Percentiles rank a stretch among this genome's conserved stretches.
Evolutionary conservation across 257 asterid genomes (phyloP).

Genomic region (Prunella vulgaris): DNA sequence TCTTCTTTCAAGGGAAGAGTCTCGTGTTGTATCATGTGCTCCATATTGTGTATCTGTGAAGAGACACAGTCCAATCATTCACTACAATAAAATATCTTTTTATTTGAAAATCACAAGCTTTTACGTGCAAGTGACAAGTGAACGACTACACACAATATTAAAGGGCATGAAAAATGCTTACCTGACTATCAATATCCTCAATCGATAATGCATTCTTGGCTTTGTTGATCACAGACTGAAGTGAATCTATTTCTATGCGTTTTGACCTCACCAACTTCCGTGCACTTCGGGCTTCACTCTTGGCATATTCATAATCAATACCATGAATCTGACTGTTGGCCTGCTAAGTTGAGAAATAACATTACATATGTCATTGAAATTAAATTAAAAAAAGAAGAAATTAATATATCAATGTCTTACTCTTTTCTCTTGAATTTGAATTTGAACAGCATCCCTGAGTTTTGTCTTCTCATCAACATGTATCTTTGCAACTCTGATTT

Average conservation of each 20-base stretch:
- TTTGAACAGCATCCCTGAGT: constrained; percentile 59
- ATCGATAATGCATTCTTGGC: constrained; percentile 91
- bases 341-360: constrained; percentile 37
- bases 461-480: constrained; percentile 77
- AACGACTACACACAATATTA: not conserved
- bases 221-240: constrained; percentile 64
- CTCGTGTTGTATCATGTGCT: constrained; percentile 81
- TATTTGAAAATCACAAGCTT: constrained; percentile 2
- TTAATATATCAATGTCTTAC: constrained; percentile 31
- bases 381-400: constrained; percentile 1
- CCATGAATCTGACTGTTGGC: constrained; percentile 57
- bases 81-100: constrained; percentile 1
- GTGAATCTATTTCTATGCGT: constrained; percentile 80
- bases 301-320: constrained; percentile 66
- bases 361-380: not conserved
- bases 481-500: constrained; percentile 55
- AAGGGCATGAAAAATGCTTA: constrained; percentile 25
- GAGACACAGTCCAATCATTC: constrained; percentile 13
- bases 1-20: constrained; percentile 82
- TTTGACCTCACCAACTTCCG: constrained; percentile 61
- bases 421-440: constrained; percentile 61
- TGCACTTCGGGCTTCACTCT: constrained; percentile 53
- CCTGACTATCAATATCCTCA: constrained; percentile 76
- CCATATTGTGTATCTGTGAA: constrained; percentile 60
- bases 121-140: too few species aligned